A percentile compares a stretch with the other conserved stretches of the same genome.
Conservation (phyloP, 2,329 filamentous ascomycete genomes). For the Aspergillus sp. region DNA sequence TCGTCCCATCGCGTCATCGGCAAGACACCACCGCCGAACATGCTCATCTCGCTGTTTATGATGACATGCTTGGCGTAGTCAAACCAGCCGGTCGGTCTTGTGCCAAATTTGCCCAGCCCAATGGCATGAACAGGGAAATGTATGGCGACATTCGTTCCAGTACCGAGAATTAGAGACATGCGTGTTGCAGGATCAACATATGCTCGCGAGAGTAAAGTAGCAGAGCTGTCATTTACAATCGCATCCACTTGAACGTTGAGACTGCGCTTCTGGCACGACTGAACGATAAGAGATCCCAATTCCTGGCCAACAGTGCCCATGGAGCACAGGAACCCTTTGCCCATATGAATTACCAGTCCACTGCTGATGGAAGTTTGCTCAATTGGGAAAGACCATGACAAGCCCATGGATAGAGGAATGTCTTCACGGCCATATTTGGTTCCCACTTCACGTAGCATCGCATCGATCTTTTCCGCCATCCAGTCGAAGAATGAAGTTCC, state of each 20-base stretch:
- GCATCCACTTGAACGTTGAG: conserved; percentile 61
- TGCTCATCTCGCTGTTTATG: conserved; percentile 66
- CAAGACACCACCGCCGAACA: conserved; percentile 60
- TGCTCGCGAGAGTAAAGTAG: conserved; percentile 61
- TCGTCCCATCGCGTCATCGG: conserved; percentile 64
- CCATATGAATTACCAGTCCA: conserved; percentile 61
- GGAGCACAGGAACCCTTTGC: conserved; percentile 63
- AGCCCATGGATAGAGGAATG: conserved; percentile 54
- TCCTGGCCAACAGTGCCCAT: conserved; percentile 60
- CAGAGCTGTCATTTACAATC: conserved; percentile 64
- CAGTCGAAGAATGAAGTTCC: conserved; percentile 64
- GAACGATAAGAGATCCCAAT: conserved; percentile 59
- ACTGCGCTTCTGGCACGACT: conserved; percentile 54
- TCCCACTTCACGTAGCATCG: conserved; percentile 48
- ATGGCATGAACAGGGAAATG: conserved; percentile 59
- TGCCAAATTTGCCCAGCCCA: conserved; percentile 56
- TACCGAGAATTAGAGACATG: conserved; percentile 64
- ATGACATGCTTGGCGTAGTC: conserved; percentile 60
- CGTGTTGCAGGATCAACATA: conserved; percentile 61
- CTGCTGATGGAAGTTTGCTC: conserved; percentile 62
- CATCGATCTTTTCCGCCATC: conserved; percentile 62
- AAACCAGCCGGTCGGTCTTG: conserved; percentile 55
- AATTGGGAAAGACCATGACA: conserved; percentile 67
- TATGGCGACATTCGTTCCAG: conserved; percentile 64
- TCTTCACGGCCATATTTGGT: conserved; percentile 40